Evolutionary conservation across 805 yeast species (phyloP).

Genomic region (Candida coleopterorum): DNA sequence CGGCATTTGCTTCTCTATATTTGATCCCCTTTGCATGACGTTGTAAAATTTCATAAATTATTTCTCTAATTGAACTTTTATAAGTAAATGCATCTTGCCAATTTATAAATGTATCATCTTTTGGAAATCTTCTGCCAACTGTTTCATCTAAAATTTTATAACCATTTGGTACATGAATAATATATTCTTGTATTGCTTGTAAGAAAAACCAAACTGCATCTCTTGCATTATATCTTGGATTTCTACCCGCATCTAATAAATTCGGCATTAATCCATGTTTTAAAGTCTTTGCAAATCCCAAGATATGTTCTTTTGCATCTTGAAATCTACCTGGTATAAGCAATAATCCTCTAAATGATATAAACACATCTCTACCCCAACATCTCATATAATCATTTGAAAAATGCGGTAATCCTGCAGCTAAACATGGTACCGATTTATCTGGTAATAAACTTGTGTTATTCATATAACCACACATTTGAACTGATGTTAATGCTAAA

Average conservation of each 20-base stretch:
- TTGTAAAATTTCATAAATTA: conserved; percentile 74
- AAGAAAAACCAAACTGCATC: conserved; percentile 96
- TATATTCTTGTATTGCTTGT: conserved; percentile 85
- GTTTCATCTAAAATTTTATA: conserved; percentile 58
- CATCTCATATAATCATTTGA: conserved; percentile 89
- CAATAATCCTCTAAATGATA: conserved; percentile 77
- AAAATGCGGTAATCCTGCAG: conserved; percentile 96
- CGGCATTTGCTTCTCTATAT: conserved; percentile 94
- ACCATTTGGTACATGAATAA: conserved; percentile 65
- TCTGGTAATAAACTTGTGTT: conserved; percentile 73
- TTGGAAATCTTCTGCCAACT: conserved; percentile 81
- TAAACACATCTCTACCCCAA: conserved; percentile 97
- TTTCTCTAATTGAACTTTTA: conserved; percentile 65
- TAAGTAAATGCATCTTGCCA: conserved; percentile 75
- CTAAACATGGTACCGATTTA: conserved; percentile 64
- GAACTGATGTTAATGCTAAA: conserved; percentile 76
- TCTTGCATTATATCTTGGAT: conserved; percentile 92
- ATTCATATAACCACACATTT: conserved; percentile 73
- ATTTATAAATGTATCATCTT: conserved; percentile 74
- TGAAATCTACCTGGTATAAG: conserved; percentile 73
- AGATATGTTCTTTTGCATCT: conserved; percentile 75
- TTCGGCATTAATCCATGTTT: conserved; percentile 96
- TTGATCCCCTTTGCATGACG: conserved; percentile 87
- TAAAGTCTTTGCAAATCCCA: conserved; percentile 83
- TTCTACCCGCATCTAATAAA: conserved; percentile 84